A percentile compares a stretch with the other conserved stretches of the same genome.
phyloP scores from a whole-genome alignment of 495 filamentous ascomycete genomes.

The Opeltia flavorubescens region DNA sequence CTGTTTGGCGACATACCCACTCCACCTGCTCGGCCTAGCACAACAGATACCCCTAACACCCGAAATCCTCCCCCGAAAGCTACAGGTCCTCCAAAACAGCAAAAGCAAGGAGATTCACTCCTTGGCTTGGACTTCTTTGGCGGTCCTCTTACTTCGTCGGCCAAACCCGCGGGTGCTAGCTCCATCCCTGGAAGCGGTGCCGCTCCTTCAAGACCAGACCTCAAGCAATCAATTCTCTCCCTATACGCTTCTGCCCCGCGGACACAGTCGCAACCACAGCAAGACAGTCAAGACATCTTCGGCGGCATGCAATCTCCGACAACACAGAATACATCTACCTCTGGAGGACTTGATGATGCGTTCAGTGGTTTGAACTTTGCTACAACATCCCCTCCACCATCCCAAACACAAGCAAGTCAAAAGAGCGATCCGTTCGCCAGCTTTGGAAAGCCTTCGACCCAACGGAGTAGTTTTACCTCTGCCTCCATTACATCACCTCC shows the following conservation, averaged over 20 bases:
- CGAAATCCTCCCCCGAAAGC: constrained; percentile 49
- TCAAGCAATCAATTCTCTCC: constrained; percentile 94
- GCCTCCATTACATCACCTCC: constrained; percentile 37
- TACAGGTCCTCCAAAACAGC: constrained; percentile 48
- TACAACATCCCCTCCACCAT: constrained; percentile 37
- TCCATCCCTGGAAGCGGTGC: constrained; percentile 38
- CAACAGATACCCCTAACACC: constrained; percentile 43
- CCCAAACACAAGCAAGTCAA: constrained; percentile 30
- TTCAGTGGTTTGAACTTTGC: constrained; percentile 74
- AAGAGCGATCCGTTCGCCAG: constrained; percentile 62
- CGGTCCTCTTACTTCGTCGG: constrained; percentile 44
- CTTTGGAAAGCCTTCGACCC: constrained; percentile 38
- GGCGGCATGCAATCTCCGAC: constrained; percentile 51
- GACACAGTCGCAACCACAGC: constrained; percentile 43
- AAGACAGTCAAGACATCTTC: constrained; percentile 49
- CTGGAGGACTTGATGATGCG: constrained; percentile 71
- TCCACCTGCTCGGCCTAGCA: constrained; percentile 46
- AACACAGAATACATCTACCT: constrained; percentile 33
- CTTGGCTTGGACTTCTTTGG: constrained; percentile 91
- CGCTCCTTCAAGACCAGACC: constrained; percentile 69
- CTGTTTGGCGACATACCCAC: constrained; percentile 44
- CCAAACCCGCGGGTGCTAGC: constrained; percentile 57
- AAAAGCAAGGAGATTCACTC: constrained; percentile 70
- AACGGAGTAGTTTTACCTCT: constrained; percentile 37
- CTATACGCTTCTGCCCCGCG: constrained; percentile 77